Base-by-base conservation (phyloP, 164 flowering plant genomes). In the Nelumbo lutea region DNA sequence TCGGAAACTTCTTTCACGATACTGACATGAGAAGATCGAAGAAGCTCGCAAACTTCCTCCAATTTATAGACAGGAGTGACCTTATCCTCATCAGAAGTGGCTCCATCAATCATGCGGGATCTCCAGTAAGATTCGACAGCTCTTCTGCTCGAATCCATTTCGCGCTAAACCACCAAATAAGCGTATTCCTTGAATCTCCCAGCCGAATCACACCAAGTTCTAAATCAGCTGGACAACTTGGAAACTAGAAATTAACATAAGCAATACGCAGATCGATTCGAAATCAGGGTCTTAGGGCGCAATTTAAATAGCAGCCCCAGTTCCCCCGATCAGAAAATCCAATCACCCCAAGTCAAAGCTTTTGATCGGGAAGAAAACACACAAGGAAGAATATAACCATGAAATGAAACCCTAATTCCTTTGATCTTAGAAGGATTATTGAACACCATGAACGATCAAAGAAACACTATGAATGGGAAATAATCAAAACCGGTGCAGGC, bases 111-210 rank as follows among this genome's bases (percentile, higher is more conserved):
- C 91, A 90, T 85, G 69, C 86, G 80, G 62, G 96, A 92, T 75
- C 99, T 87, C 99, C 99, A 92, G 75, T 95, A 95, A 13, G 99
- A 84, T 65, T 95, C 99, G 63, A 95, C 99, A n/a, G 99, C 99
- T 78, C 97, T 84, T 72, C 99, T 83, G 82, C 97, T 88, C 73
- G 88, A 79, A 75, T 89, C 96, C 99, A 92, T 92, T 40, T 55
- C 27, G 8, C 70, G 15, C 62, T 2, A 11, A 40, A 9, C 41
- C 27, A 48, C 38, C 56, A 27, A 42, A 15, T 39, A 43, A 44
- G n/a, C 59, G 66, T 42, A 52, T 40, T 11, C 8, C 13, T 6
- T 40, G 42, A 5, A 43, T 13, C 40, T 41, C 56, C 43, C 43
- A 53, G 55, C 40, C 15, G 6, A 56, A 4, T 11, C 14, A 53